Percentiles rank a stretch among this genome's conserved stretches.
Evolutionary conservation across 305 asterid genomes (phyloP).

Genomic region (Fraxinus sp.): DNA sequence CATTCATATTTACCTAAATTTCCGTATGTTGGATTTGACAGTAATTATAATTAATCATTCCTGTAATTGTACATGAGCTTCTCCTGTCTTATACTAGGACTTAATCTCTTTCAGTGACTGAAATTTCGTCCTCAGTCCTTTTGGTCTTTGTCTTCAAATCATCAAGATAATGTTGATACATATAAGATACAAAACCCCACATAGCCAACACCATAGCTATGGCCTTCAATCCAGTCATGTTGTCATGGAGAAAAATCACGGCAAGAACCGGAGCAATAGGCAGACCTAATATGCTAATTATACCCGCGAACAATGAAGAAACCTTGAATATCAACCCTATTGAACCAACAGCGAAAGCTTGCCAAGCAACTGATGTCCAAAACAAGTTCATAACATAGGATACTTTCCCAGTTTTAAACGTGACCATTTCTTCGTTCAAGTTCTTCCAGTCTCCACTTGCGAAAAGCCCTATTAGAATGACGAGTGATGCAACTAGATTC

Average conservation of each 20-base stretch:
- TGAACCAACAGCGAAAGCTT: slow-evolving; percentile 21
- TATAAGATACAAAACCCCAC: slow-evolving; percentile 34
- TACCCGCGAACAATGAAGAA: slow-evolving; percentile 31
- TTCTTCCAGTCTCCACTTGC: slow-evolving; percentile 34
- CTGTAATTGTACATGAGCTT: neutral
- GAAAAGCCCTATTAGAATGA: slow-evolving; percentile 22
- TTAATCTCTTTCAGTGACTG: neutral
- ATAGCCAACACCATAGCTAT: slow-evolving; percentile 27
- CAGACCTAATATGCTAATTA: slow-evolving; percentile 28
- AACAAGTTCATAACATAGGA: slow-evolving; percentile 28
- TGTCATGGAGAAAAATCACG: slow-evolving; percentile 32
- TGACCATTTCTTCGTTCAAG: slow-evolving; percentile 24
- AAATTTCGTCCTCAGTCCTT: neutral
- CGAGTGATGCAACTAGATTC: slow-evolving; percentile 18
- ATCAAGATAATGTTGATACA: slow-evolving; percentile 36
- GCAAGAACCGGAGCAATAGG: slow-evolving; percentile 30
- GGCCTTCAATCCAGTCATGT: slow-evolving; percentile 22
- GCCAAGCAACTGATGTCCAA: slow-evolving; percentile 32
- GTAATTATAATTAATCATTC: neutral
- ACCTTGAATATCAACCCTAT: slow-evolving; percentile 34
- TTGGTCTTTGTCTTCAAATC: slow-evolving; percentile 18
- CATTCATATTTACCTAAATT: neutral
- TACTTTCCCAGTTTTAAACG: slow-evolving; percentile 17
- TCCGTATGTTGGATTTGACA: neutral
- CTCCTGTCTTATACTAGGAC: neutral